phyloP scores from a whole-genome alignment of 2,329 filamentous ascomycete species.

The Sarocladiaceae sp. region DNA sequence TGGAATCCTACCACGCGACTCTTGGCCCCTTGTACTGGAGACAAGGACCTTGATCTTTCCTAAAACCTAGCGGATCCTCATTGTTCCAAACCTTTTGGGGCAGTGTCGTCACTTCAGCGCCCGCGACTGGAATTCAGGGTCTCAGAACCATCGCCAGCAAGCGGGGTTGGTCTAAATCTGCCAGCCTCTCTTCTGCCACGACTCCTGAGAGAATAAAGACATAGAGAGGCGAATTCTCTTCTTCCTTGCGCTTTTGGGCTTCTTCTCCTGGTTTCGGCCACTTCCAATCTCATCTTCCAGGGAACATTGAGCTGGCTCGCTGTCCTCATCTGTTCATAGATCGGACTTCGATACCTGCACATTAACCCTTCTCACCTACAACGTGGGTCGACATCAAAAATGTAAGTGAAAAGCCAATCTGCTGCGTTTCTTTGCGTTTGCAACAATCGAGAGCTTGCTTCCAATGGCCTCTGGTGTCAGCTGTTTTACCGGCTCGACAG shows the following conservation, averaged over 20 bases:
- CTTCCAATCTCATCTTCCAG: conserved; percentile 1
- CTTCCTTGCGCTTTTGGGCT: not conserved
- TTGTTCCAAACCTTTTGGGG: conserved; percentile 2
- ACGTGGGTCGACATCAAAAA: conserved; percentile 1
- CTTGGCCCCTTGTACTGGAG: conserved; percentile 3
- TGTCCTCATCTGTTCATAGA: not conserved
- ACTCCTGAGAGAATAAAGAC: conserved; percentile 1
- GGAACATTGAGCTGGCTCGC: conserved; percentile 7
- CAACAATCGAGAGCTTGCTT: no score
- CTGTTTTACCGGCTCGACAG: not conserved
- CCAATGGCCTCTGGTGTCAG: no score
- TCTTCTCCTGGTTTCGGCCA: not conserved
- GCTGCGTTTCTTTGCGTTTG: not conserved
- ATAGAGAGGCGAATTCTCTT: not conserved
- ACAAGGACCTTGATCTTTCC: conserved; percentile 1
- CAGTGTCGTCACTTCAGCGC: conserved; percentile 4
- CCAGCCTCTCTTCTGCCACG: conserved; percentile 5
- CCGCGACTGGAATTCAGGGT: conserved; percentile 19
- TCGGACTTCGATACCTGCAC: not conserved
- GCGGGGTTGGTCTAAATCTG: conserved; percentile 13
- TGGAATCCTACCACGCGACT: conserved; percentile 5
- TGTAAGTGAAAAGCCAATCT: conserved; percentile 4
- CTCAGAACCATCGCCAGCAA: conserved; percentile 11
- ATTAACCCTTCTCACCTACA: not conserved
- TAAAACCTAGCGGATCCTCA: not conserved